Evolutionary conservation across 2,329 filamentous ascomycete species (phyloP), one percentile per base, ranked within the genome.

Genomic region (Leptographium lundbergii): DNA sequence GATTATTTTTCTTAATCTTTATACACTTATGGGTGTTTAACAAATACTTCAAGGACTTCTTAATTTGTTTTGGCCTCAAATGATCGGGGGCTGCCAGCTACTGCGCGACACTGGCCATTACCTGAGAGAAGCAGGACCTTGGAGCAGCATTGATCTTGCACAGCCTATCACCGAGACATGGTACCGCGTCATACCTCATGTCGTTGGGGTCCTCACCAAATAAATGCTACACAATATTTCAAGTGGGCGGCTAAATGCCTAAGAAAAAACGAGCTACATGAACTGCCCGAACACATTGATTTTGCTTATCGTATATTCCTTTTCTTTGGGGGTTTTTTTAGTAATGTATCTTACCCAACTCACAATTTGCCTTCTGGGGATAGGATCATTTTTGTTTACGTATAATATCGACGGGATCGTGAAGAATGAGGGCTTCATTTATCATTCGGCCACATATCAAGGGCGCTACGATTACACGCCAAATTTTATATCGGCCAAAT

Each of bases 141-240:
- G 81, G 79, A 68, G 72, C 6, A 70, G 72, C 7, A 66, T 81
- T 11, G 78, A 83, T 61, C 64, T 83, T 6, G 70, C 62, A 0
- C 72, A 72, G 58, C 74, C 74, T 0, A 62, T 65, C 0, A 68
- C 65, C 1, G 75, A 80, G 63, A 69, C 69, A 3, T 75, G 75
- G 69, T 78, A 71, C 56, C 63, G 70, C 1, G 61, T 69, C 2
- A 61, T 80, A 17, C 80, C 80, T 29, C 79, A 82, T 57, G 66
- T 79, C n/a, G 61, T 76, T 22, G 80, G 80, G 3, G 74, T 76
- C 0, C 67, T 81, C 57, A 81, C 76, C 0, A 83, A 83, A 61
- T 81, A 45, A 27, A 14, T 55, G 19, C 14, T 45, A 32, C 24
- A 13, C 24, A 19, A 10, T 55, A 13, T 36, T 11, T 10, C 3